Conservation (phyloP, 2,329 filamentous ascomycete species). For the Colletotrichum sp. region DNA sequence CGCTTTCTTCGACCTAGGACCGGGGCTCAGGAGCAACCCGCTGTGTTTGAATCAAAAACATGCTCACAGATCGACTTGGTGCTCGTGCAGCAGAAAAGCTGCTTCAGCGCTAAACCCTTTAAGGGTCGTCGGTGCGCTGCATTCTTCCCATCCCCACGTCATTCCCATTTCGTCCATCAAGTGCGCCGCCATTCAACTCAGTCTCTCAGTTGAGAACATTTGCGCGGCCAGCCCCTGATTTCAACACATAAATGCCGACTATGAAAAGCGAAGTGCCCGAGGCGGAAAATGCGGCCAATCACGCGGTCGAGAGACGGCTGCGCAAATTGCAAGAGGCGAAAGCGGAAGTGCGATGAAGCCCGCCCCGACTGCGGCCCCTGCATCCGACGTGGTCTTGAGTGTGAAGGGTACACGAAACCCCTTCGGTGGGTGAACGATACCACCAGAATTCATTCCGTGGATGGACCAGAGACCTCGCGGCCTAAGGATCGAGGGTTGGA, state of each 20-base stretch:
- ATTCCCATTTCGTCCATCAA: background rate
- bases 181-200: background rate
- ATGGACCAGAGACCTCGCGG: background rate
- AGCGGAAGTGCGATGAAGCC: background rate
- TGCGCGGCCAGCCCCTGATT: background rate
- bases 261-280: background rate
- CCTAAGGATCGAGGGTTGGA: background rate
- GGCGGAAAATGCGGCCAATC: background rate
- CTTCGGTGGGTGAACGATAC: background rate
- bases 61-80: background rate
- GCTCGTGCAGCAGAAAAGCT: background rate
- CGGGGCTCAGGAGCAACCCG: background rate
- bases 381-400: background rate
- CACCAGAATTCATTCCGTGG: background rate
- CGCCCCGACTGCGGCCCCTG: background rate
- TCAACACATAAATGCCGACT: background rate
- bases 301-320: background rate
- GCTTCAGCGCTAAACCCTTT: background rate
- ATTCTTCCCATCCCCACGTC: background rate
- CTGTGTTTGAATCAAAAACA: background rate
- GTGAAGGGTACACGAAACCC: background rate
- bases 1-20: background rate
- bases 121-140: background rate
- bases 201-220: background rate
- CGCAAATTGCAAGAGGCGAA: background rate